Percentiles rank a stretch among this genome's conserved stretches.
Conservation (phyloP, 192 early-diverging fungal species). For the Backusella tuberculispora region DNA sequence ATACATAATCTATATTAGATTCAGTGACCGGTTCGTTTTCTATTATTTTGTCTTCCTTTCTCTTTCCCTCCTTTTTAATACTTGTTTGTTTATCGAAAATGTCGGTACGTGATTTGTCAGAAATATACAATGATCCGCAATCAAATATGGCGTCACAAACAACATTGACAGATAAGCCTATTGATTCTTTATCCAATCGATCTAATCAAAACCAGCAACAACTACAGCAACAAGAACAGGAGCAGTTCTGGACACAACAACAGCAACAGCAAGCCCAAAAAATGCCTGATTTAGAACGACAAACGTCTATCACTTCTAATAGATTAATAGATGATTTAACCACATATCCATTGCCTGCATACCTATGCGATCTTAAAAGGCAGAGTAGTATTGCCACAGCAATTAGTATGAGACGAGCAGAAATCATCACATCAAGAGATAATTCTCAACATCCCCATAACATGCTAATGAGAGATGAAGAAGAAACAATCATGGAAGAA, state of each 20-base stretch:
- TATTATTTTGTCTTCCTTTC: neutral
- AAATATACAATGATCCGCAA: conserved; percentile 11
- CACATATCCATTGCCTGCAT: neutral
- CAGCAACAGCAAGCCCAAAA: neutral
- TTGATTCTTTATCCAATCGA: neutral
- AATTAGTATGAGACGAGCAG: conserved; percentile 16
- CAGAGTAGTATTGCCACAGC: conserved; percentile 20
- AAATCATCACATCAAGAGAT: conserved; percentile 17
- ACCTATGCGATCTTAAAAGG: conserved; percentile 5
- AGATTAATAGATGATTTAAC: neutral
- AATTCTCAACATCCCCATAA: conserved; percentile 18
- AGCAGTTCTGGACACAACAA: neutral
- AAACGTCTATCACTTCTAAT: neutral
- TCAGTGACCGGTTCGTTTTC: neutral
- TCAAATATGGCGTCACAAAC: conserved; percentile 26
- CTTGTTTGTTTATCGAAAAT: neutral
- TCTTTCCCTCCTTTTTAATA: neutral
- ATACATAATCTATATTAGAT: conserved; percentile 19
- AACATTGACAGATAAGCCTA: conserved; percentile 26
- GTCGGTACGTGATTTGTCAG: conserved; percentile 9
- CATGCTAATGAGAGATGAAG: neutral
- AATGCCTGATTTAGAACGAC: conserved; percentile 1
- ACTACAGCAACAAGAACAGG: neutral
- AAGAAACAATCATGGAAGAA: conserved; percentile 13
- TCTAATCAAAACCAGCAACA: neutral